Conservation (phyloP, 495 filamentous ascomycete genomes). For the Penicillium salamii region DNA sequence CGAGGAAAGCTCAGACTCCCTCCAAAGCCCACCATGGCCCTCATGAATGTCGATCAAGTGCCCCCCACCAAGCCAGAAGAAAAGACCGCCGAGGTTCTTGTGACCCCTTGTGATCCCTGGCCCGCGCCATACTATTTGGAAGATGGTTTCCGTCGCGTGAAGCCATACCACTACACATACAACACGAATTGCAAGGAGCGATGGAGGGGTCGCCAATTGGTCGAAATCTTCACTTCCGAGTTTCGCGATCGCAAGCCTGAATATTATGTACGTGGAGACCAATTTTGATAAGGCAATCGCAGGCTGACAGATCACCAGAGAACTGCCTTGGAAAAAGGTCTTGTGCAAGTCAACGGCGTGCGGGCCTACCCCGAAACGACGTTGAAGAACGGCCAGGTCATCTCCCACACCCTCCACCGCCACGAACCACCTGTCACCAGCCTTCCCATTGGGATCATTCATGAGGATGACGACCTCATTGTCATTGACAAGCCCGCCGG, state of each 20-base stretch:
- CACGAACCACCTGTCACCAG: slow-evolving; percentile 91
- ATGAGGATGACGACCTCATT: slow-evolving; percentile 87
- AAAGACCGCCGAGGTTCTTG: slow-evolving; percentile 51
- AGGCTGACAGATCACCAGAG: slow-evolving; percentile 44
- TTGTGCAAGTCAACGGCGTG: slow-evolving; percentile 71
- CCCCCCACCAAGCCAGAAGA: slow-evolving; percentile 32
- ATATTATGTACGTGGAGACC: slow-evolving; percentile 74
- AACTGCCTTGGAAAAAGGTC: slow-evolving; percentile 75
- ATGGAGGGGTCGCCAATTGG: slow-evolving; percentile 71
- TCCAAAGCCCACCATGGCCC: slow-evolving; percentile 51
- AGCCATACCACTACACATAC: slow-evolving; percentile 91
- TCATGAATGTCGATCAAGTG: slow-evolving; percentile 46
- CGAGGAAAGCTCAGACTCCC: slow-evolving; percentile 46
- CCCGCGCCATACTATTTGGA: slow-evolving; percentile 73
- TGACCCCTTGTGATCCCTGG: slow-evolving; percentile 64
- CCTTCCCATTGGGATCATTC: slow-evolving; percentile 74
- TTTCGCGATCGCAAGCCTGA: slow-evolving; percentile 74
- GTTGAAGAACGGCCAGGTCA: slow-evolving; percentile 77
- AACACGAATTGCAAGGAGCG: slow-evolving; percentile 90
- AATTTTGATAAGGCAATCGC: not conserved
- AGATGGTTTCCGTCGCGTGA: slow-evolving; percentile 73
- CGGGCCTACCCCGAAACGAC: slow-evolving; percentile 51
- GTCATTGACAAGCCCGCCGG: slow-evolving; percentile 97
- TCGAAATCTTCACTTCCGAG: slow-evolving; percentile 80
- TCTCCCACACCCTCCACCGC: slow-evolving; percentile 91